A percentile compares a stretch with the other conserved stretches of the same genome.
These are phyloP conservation scores for Serendipita sp. DNA, from an alignment of 768 basidiomycete species.

Conservation along the genomic window DNA sequence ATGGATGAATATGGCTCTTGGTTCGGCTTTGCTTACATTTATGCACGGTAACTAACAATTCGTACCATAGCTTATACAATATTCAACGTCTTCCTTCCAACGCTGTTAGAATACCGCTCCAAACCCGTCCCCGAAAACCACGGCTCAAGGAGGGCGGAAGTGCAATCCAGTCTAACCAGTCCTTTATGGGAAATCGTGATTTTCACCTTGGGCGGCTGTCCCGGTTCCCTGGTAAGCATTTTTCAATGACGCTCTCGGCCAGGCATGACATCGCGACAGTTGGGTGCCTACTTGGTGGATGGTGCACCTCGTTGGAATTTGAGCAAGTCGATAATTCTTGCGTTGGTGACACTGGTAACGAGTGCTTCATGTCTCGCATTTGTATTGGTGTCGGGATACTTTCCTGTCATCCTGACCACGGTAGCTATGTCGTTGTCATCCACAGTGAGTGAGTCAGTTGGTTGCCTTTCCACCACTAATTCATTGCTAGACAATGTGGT, in stretches of 20 bases:
- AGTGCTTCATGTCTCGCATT: slow-evolving; percentile 61
- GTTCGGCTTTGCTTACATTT: slow-evolving; percentile 24
- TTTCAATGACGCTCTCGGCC: not conserved
- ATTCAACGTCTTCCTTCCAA: slow-evolving; percentile 87
- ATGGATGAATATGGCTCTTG: slow-evolving; percentile 66
- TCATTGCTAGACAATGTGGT: slow-evolving; percentile 54
- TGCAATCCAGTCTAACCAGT: slow-evolving; percentile 25
- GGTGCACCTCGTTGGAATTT: slow-evolving; percentile 37
- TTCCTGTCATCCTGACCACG: slow-evolving; percentile 48
- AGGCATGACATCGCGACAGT: slow-evolving; percentile 23
- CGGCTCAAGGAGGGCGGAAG: slow-evolving; percentile 4
- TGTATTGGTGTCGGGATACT: slow-evolving; percentile 35
- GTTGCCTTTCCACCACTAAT: not conserved
- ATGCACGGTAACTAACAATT: not conserved
- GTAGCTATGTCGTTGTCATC: slow-evolving; percentile 64
- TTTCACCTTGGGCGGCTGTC: slow-evolving; percentile 71
- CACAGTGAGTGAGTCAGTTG: slow-evolving; percentile 32
- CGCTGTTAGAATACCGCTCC: slow-evolving; percentile 52
- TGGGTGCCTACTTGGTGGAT: slow-evolving; percentile 78
- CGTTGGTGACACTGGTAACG: slow-evolving; percentile 58
- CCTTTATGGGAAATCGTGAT: slow-evolving; percentile 76
- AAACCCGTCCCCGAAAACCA: slow-evolving; percentile 9
- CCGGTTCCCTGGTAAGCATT: slow-evolving; percentile 55
- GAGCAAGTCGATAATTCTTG: slow-evolving; percentile 41
- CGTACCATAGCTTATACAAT: slow-evolving; percentile 58